Evolutionary conservation across 2,329 filamentous ascomycete genomes (phyloP), one percentile per base, ranked within the genome.

Genomic region (Ophiognomonia clavigignenti-juglandacearum): DNA sequence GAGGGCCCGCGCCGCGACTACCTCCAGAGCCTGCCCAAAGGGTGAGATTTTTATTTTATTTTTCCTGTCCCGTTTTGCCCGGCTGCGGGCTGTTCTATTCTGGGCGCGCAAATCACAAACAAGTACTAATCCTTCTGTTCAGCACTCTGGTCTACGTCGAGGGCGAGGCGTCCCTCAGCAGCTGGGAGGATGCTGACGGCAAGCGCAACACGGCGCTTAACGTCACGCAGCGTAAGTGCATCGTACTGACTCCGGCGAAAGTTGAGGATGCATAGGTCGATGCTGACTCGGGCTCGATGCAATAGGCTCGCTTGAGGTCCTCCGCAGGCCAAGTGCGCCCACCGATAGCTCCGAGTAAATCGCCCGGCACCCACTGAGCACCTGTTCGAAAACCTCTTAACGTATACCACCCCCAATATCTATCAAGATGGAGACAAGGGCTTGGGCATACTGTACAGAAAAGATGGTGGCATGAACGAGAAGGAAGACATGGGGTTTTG

Each of bases 121-220:
- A 32, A 4, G 18, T 6, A 14, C 4, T 8, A 27, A 20, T 16
- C 9, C 7, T 18, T 27, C 6, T 6, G 29, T 45, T 52, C 58
- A 96, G 91, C 51, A 78, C 88, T 13, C 72, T 89, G 42, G 75
- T 98, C 53, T 89, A 81, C 61, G 73, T 97, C 41, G 92, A 97
- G 66, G 91, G 86, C 37, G 88, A 96, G 52, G 86, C 85, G 52
- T 71, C 70, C 55, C 82, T 92, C 70, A 75, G 70, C 57, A 72
- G 66, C 37, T 92, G 81, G 63, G 78, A 85, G 56, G 83, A 86
- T 57, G 64, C 72, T 48, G 86, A 93, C 39, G 88, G 88, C 64
- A 84, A 84, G 67, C 78, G 71, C 58, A 75, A 74, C 56, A 78
- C 67, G 45, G 62, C 70, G 41, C 64, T 96, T 60, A 91, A 73